Evolutionary conservation across 169 alveolate genomes (phyloP).

Genomic region (Pseudocohnilembus persalinus): DNA sequence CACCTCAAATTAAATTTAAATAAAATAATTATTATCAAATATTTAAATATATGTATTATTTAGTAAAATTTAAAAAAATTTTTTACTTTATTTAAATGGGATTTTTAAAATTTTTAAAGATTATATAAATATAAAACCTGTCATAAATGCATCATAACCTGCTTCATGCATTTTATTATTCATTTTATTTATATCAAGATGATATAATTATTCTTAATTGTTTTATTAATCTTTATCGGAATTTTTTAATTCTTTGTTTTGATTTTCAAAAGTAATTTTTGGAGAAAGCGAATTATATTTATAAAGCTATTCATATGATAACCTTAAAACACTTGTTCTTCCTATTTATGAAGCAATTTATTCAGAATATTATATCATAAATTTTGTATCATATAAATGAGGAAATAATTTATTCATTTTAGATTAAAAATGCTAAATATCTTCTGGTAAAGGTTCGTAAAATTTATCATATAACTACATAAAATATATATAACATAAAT

Average conservation of each 20-base stretch:
- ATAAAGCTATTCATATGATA: not conserved
- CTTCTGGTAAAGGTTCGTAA: not conserved
- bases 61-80: too few species aligned
- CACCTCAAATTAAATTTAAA: too few species aligned
- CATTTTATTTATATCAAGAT: too few species aligned
- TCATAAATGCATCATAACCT: not conserved
- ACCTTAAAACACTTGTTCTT: not conserved
- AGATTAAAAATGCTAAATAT: too few species aligned
- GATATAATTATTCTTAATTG: too few species aligned
- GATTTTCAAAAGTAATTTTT: not conserved
- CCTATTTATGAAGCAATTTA: too few species aligned
- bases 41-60: too few species aligned
- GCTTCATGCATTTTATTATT: not conserved
- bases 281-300: not conserved
- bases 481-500: too few species aligned
- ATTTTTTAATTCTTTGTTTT: not conserved
- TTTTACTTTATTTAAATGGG: too few species aligned
- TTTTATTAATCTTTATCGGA: not conserved
- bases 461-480: not conserved
- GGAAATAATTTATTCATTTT: not conserved
- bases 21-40: too few species aligned
- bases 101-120: not conserved
- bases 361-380: not conserved
- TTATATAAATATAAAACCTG: not conserved
- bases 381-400: not conserved